phyloP scores from a whole-genome alignment of 1,139 yeast genomes.

The Kazachstania sp. region DNA sequence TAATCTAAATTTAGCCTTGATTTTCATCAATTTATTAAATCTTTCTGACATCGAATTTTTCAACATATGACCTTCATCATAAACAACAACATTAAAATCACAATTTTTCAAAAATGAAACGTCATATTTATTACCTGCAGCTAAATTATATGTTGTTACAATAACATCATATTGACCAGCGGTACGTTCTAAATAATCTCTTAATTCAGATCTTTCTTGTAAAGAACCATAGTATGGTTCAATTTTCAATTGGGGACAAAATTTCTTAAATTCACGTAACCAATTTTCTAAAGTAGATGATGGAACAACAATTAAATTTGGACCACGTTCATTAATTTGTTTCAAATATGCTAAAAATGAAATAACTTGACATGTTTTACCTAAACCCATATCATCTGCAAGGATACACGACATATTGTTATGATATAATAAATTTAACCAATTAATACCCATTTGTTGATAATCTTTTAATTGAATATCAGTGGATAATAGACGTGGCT shows the following conservation, averaged over 20 bases:
- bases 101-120: slow-evolving; percentile 65
- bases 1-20: slow-evolving; percentile 72
- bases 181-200: slow-evolving; percentile 51
- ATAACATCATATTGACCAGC: slow-evolving; percentile 73
- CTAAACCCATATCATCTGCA: slow-evolving; percentile 98
- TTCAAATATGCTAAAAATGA: slow-evolving; percentile 83
- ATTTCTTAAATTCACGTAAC: slow-evolving; percentile 87
- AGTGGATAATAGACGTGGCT: slow-evolving; percentile 58
- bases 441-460: slow-evolving; percentile 92
- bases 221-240: slow-evolving; percentile 93
- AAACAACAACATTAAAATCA: slow-evolving; percentile 78
- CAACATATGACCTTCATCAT: slow-evolving; percentile 96
- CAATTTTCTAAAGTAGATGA: slow-evolving; percentile 95
- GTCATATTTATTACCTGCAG: slow-evolving; percentile 80
- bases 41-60: slow-evolving; percentile 86
- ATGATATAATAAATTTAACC: slow-evolving; percentile 76
- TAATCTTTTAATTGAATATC: slow-evolving; percentile 70
- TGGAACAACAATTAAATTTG: slow-evolving; percentile 85
- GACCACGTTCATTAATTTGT: slow-evolving; percentile 52
- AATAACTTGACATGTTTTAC: slow-evolving; percentile 93
- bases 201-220: slow-evolving; percentile 72
- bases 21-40: slow-evolving; percentile 74
- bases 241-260: slow-evolving; percentile 71
- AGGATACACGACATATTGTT: slow-evolving; percentile 79
- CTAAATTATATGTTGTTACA: slow-evolving; percentile 88